Evolutionary conservation across 176 grass and related monocot genomes (phyloP).

Genomic region (Hyparrhenia diplandra): DNA sequence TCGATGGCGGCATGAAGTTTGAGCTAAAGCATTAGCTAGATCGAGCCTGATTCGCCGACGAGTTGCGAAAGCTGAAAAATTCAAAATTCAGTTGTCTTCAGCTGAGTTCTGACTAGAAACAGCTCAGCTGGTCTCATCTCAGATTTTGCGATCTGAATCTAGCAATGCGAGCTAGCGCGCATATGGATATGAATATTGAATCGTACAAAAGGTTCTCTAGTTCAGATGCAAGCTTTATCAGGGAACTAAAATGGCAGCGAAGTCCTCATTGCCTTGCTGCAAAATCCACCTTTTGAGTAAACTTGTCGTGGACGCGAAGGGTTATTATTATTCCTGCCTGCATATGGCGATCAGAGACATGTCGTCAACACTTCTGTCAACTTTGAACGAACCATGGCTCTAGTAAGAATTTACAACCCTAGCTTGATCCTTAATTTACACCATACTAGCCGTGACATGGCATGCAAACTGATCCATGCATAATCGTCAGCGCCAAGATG

Average conservation of each 20-base stretch:
- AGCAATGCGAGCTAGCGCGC: background rate
- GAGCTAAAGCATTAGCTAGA: background rate
- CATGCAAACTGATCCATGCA: background rate
- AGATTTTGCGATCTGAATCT: background rate
- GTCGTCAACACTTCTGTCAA: background rate
- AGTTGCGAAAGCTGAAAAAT: background rate
- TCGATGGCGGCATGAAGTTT: background rate
- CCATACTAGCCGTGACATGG: background rate
- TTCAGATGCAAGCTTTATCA: constrained; percentile 1
- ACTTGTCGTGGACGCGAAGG: constrained; percentile 38
- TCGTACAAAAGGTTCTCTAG: background rate
- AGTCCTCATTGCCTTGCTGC: background rate
- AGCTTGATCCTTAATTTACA: background rate
- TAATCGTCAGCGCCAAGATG: too few relatives aligned
- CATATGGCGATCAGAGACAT: background rate
- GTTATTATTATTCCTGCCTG: background rate
- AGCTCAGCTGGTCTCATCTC: background rate
- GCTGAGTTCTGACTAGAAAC: background rate
- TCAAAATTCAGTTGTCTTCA: background rate
- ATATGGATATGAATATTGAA: background rate
- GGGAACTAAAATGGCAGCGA: background rate
- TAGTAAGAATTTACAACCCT: background rate
- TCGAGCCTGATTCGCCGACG: too few relatives aligned
- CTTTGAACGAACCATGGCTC: background rate
- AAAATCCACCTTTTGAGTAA: background rate